Conservation (phyloP, 768 basidiomycete species). For the Tubosaeta sp. region DNA sequence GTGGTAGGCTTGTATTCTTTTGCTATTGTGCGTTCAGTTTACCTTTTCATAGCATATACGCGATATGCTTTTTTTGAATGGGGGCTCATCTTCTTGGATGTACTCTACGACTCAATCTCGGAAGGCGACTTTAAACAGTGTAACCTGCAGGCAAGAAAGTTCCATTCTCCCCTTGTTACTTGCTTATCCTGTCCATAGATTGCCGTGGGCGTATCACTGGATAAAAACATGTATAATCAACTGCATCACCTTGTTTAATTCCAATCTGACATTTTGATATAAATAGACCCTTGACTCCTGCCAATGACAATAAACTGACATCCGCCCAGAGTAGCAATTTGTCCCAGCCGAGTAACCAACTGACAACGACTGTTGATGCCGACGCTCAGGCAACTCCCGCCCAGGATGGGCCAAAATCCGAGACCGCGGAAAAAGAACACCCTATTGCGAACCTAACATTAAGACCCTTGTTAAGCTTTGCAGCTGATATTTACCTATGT, state of each 20-base stretch:
- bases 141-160: slow-evolving; percentile 46
- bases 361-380: background rate
- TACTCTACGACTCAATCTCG: slow-evolving; percentile 67
- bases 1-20: slow-evolving; percentile 46
- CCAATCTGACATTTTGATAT: slow-evolving; percentile 19
- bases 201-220: slow-evolving; percentile 26
- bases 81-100: slow-evolving; percentile 70
- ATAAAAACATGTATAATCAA: slow-evolving; percentile 44
- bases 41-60: slow-evolving; percentile 63
- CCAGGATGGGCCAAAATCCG: background rate
- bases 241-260: slow-evolving; percentile 36
- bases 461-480: slow-evolving; percentile 31
- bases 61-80: slow-evolving; percentile 86
- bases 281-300: slow-evolving; percentile 17
- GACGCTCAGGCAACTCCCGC: background rate
- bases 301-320: slow-evolving; percentile 6
- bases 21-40: background rate
- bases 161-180: background rate
- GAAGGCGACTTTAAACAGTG: slow-evolving; percentile 55
- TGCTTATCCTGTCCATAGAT: slow-evolving; percentile 11
- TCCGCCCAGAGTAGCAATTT: background rate
- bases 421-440: background rate
- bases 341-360: background rate
- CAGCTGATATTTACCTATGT: slow-evolving; percentile 58
- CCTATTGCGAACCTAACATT: background rate